Percentiles rank a stretch among this genome's conserved stretches.
phyloP scores from a whole-genome alignment of 1,284 basidiomycete genomes.

The Moesziomyces aphidis region DNA sequence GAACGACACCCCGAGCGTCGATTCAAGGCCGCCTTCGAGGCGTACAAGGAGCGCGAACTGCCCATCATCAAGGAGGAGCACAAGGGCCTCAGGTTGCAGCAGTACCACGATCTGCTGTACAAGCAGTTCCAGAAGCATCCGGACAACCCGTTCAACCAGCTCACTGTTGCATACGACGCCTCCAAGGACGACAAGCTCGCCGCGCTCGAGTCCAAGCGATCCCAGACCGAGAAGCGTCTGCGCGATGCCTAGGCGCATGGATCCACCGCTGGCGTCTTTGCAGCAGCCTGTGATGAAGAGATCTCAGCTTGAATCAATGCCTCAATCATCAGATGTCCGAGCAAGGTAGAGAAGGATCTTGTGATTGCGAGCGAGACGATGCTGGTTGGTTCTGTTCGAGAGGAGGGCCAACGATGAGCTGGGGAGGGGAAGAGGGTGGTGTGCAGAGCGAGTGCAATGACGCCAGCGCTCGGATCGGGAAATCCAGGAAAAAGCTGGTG shows the following conservation, averaged over 20 bases:
- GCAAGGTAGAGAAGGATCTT: not conserved
- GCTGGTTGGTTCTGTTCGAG: too few relatives aligned
- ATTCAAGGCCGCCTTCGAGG: conserved; percentile 81
- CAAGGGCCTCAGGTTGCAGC: conserved; percentile 83
- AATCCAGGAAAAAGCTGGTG: not conserved
- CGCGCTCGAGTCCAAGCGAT: conserved; percentile 73
- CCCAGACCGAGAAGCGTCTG: conserved; percentile 61
- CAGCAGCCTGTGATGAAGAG: too few relatives aligned
- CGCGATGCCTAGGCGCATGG: conserved; percentile 16
- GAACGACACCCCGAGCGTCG: conserved; percentile 93
- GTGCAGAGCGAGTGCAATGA: not conserved
- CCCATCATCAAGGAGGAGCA: conserved; percentile 83
- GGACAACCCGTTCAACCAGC: conserved; percentile 80
- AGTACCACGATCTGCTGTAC: conserved; percentile 74
- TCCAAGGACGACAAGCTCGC: conserved; percentile 82
- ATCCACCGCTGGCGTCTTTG: too few relatives aligned
- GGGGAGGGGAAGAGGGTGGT: not conserved
- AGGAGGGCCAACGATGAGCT: too few relatives aligned
- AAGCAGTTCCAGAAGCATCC: conserved; percentile 77
- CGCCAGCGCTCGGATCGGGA: not conserved
- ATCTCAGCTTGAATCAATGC: too few relatives aligned
- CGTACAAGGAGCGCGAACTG: conserved; percentile 88
- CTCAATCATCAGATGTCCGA: too few relatives aligned
- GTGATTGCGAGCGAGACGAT: not conserved
- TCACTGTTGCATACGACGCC: conserved; percentile 79